Base-by-base conservation (phyloP, 2,329 filamentous ascomycete genomes). In the Teratosphaeria zuluensis region DNA sequence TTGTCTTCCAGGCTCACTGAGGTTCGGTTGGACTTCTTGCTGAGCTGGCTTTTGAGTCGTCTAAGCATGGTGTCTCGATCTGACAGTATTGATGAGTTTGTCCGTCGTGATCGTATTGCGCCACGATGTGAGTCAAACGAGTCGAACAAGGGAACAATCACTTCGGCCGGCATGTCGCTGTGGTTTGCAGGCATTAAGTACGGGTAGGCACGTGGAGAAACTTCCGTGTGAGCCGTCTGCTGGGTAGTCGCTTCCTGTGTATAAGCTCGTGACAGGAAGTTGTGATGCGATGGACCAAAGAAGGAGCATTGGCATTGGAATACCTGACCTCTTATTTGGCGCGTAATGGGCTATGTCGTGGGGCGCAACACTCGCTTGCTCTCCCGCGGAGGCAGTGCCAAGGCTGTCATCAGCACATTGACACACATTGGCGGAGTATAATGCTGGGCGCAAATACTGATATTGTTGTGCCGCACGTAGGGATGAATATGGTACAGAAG, bases 11-110 rank as follows among this genome's bases (percentile, higher is more conserved):
- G 56, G 30, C 48, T 57, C n/a, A 32, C 56, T 48, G 31, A 57
- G 24, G 53, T 56, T 56, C 61, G 63, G 9, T 59, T 61, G 8
- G 61, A 58, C 42, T 53, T 53, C 19, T 16, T 31, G 42, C 59
- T 59, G 31, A 68, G 60, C 48, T 65, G 63, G 42, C 63, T 60
- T 55, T 64, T 68, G 31, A 68, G 55, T 35, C 54, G 57, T 51
- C 21, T 53, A 30, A 61, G 54, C 57, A 61, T 61, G 54, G 51
- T 61, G 19, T 32, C 35, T 19, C 55, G 48, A 33, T 56, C 32
- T 53, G 53, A 55, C 19, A 21, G 58, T 28, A 62, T 56, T 42
- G 63, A 65, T 52, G 64, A 65, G 46, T 62, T 55, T 24, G 63
- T 62, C 12, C 53, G 62, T 28, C 57, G 33, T 14, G 33, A 35